Conservation (phyloP, 805 yeast species). For the Starmerella riodocensis region DNA sequence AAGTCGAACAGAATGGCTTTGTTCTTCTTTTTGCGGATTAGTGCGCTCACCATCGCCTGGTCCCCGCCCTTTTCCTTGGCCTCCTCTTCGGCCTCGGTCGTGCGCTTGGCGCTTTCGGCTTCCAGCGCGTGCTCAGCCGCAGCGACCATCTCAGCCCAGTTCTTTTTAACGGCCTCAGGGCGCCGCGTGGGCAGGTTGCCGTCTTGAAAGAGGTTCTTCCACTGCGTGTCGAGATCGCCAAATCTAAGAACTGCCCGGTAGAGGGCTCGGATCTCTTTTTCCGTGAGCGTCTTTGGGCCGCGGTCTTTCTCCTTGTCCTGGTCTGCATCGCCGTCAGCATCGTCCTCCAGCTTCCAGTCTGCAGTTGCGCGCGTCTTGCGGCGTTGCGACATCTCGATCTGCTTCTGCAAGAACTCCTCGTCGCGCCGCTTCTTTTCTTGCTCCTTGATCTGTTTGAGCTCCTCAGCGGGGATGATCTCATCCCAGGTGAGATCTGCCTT, state of each 20-base stretch:
- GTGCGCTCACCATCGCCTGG: slow-evolving; percentile 23
- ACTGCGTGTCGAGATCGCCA: slow-evolving; percentile 60
- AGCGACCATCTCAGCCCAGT: slow-evolving; percentile 58
- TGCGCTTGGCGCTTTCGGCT: slow-evolving; percentile 53
- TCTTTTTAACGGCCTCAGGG: slow-evolving; percentile 60
- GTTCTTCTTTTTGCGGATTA: slow-evolving; percentile 62
- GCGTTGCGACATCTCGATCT: slow-evolving; percentile 73
- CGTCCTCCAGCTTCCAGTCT: slow-evolving; percentile 42
- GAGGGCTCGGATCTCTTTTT: slow-evolving; percentile 72
- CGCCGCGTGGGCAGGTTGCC: slow-evolving; percentile 78
- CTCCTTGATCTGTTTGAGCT: slow-evolving; percentile 72
- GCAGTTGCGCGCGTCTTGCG: slow-evolving; percentile 56
- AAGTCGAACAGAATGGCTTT: slow-evolving; percentile 83
- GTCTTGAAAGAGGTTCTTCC: slow-evolving; percentile 81
- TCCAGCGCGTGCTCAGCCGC: slow-evolving; percentile 48
- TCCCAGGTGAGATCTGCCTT: slow-evolving; percentile 99
- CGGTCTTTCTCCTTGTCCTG: slow-evolving; percentile 23
- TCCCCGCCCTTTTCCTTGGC: slow-evolving; percentile 18
- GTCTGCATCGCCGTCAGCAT: slow-evolving; percentile 18
- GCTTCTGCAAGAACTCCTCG: slow-evolving; percentile 76
- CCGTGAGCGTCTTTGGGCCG: slow-evolving; percentile 44
- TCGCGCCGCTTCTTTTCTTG: slow-evolving; percentile 80
- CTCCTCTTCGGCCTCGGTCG: slow-evolving; percentile 20
- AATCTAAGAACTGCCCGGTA: slow-evolving; percentile 68
- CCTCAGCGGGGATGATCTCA: slow-evolving; percentile 94